phyloP scores from a whole-genome alignment of 208 protist genomes.

The Acanthamoeba healyi region DNA sequence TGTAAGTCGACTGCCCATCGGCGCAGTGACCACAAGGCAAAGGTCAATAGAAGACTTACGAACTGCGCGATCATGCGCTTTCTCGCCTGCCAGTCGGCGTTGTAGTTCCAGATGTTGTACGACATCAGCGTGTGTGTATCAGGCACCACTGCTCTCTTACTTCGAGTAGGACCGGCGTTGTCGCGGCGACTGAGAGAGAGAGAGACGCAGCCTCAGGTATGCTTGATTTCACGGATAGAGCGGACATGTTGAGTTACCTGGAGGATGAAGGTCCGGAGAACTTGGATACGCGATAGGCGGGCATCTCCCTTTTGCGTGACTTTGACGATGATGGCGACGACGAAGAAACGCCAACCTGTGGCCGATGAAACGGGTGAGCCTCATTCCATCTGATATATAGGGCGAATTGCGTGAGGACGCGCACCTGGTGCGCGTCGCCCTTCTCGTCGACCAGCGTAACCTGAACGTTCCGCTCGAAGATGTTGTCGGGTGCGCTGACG shows the following conservation, averaged over 20 bases:
- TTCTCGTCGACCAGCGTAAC: neutral
- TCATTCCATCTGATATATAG: no score
- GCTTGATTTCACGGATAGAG: neutral
- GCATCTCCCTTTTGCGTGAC: neutral
- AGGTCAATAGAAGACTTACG: neutral
- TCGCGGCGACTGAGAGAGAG: no score
- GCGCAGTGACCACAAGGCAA: neutral
- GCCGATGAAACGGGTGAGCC: neutral
- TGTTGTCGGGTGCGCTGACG: neutral
- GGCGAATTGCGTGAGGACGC: no score
- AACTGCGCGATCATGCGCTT: constrained; percentile 22
- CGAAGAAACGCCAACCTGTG: neutral
- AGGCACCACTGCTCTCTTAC: no score
- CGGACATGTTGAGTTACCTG: neutral
- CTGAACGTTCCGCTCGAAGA: neutral
- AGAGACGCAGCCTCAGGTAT: neutral
- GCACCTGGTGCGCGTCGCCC: neutral
- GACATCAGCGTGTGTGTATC: neutral
- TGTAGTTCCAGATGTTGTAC: constrained; percentile 73
- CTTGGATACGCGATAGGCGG: neutral
- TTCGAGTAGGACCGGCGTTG: no score
- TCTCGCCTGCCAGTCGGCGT: constrained; percentile 46
- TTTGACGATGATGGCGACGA: neutral
- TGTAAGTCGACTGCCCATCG: neutral
- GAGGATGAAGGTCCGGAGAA: neutral